phyloP scores from a whole-genome alignment of 495 filamentous ascomycete genomes.

The Arthonia radiata region DNA sequence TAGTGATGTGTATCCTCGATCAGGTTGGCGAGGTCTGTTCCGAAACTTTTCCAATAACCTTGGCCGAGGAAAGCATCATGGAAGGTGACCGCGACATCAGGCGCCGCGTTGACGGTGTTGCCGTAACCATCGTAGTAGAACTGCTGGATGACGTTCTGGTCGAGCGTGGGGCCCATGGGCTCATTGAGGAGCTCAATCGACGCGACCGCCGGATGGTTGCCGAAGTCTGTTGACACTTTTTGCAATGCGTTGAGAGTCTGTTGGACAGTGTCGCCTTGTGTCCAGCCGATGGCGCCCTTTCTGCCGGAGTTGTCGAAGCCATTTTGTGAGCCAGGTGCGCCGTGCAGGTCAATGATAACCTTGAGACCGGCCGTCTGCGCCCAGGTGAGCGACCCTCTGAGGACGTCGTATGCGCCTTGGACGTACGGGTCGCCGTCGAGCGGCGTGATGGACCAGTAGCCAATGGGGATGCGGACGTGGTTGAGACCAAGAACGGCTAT shows the following conservation, averaged over 20 bases:
- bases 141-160: conserved; percentile 22
- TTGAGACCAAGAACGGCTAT: conserved; percentile 44
- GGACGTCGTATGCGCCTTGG: conserved; percentile 39
- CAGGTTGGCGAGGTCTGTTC: conserved; percentile 23
- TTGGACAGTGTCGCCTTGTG: conserved; percentile 26
- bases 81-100: conserved; percentile 30
- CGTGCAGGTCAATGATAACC: conserved; percentile 47
- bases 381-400: conserved; percentile 45
- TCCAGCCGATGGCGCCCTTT: conserved; percentile 23
- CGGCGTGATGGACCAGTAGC: conserved; percentile 47
- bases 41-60: conserved; percentile 30
- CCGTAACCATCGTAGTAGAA: conserved; percentile 42
- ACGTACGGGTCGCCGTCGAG: conserved; percentile 42
- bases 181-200: conserved; percentile 55
- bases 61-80: conserved; percentile 57
- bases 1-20: conserved; percentile 19
- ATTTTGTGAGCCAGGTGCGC: conserved; percentile 23
- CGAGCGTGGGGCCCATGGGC: conserved; percentile 24
- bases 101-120: conserved; percentile 22
- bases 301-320: conserved; percentile 18
- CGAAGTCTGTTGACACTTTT: conserved; percentile 34
- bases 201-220: conserved; percentile 32
- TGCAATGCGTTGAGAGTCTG: conserved; percentile 32
- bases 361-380: conserved; percentile 35
- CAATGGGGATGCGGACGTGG: conserved; percentile 55